Evolutionary conservation across 108 stramenopile species (phyloP).

Genomic region (Schizochytrium sp.): DNA sequence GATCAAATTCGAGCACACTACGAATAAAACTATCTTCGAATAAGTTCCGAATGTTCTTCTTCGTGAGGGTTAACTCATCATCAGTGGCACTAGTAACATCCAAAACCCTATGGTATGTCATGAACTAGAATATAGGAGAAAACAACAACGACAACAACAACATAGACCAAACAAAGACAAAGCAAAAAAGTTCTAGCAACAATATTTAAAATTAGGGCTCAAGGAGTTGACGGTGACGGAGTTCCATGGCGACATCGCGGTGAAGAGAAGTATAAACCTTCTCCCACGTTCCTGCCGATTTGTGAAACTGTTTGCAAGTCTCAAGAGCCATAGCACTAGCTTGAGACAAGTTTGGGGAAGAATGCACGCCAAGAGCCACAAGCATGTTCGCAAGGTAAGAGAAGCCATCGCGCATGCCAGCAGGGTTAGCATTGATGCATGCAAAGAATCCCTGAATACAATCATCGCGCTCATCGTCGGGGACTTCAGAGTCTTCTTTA

Average conservation of each 20-base stretch:
- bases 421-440: background rate
- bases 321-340: background rate
- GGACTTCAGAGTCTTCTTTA: background rate
- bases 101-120: no score
- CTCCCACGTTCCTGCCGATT: background rate
- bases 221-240: background rate
- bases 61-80: no score
- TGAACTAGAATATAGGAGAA: background rate
- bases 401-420: constrained; percentile 16
- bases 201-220: background rate
- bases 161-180: background rate
- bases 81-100: no score
- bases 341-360: background rate
- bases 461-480: background rate
- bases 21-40: no score
- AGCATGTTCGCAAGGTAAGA: constrained; percentile 19
- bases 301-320: background rate
- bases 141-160: background rate
- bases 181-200: background rate
- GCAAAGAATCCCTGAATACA: background rate
- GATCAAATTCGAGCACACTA: no score
- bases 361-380: background rate
- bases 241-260: background rate
- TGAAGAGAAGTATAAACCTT: background rate
- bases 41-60: no score